Percentiles rank a stretch among this genome's conserved stretches.
These are phyloP conservation scores for Nicotiana otophora DNA, from an alignment of 257 asterid genomes.

Conservation along the genomic window DNA sequence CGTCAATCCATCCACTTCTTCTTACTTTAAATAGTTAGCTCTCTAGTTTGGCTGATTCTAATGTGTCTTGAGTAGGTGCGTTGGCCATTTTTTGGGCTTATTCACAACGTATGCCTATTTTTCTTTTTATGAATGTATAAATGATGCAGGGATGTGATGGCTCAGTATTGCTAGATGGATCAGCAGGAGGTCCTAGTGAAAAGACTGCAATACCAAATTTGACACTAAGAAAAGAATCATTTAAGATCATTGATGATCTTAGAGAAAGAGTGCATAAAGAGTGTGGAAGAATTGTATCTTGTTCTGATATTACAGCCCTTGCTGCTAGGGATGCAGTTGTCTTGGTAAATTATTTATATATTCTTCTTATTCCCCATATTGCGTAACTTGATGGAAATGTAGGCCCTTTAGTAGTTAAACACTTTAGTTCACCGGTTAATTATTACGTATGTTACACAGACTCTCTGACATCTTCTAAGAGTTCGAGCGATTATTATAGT, in stretches of 20 bases:
- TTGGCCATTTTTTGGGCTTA: too few relatives aligned
- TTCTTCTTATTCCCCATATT: background rate
- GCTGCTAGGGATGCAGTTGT: conserved; percentile 47
- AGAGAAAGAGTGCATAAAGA: conserved; percentile 20
- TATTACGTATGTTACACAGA: too few relatives aligned
- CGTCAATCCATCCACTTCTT: too few relatives aligned
- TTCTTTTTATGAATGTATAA: background rate
- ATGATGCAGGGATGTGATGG: conserved; percentile 32
- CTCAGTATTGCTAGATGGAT: conserved; percentile 39
- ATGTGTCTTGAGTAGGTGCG: too few relatives aligned
- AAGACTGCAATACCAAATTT: conserved; percentile 38
- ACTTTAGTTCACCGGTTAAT: background rate
- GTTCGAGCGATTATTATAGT: too few relatives aligned
- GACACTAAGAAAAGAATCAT: conserved; percentile 36
- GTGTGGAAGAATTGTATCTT: conserved; percentile 45
- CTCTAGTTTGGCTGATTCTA: too few relatives aligned
- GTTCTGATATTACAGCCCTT: conserved; percentile 40
- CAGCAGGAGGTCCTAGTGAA: conserved; percentile 41
- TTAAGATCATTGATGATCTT: conserved; percentile 38
- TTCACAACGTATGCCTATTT: background rate
- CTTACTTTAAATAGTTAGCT: too few relatives aligned
- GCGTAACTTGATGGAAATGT: background rate
- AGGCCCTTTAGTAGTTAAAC: background rate
- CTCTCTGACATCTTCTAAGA: too few relatives aligned
- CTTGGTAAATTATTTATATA: conserved; percentile 22